These are phyloP conservation scores for Fusarium multiceps DNA, from an alignment of 2,329 filamentous ascomycete genomes.

Conservation along the genomic window DNA sequence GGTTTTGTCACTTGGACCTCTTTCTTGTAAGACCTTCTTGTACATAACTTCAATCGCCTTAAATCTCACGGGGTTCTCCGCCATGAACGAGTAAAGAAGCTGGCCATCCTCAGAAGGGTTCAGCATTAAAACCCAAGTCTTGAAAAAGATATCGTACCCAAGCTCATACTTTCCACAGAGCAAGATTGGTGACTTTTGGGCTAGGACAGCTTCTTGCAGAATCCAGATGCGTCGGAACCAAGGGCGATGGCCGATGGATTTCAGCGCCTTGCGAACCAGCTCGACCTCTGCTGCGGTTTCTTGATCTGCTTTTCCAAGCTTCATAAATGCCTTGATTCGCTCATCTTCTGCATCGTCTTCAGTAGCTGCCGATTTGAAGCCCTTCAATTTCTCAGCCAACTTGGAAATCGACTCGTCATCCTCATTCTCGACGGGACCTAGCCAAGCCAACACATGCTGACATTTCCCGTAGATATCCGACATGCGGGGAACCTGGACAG, in stretches of 20 bases:
- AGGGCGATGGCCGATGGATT: not conserved
- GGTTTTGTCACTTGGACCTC: accelerated
- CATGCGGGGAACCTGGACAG: constrained; percentile 23
- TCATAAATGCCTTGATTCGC: not conserved
- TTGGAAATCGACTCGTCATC: not conserved
- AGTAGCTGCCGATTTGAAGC: not conserved
- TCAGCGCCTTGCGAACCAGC: not conserved
- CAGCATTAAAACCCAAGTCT: constrained; percentile 14
- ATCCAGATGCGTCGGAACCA: constrained; percentile 33
- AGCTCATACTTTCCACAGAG: not conserved
- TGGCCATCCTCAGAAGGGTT: constrained; percentile 10
- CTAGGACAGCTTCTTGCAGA: constrained; percentile 20
- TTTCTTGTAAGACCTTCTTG: not conserved
- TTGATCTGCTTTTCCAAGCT: accelerated
- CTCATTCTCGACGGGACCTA: not conserved
- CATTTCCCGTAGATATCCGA: constrained; percentile 28
- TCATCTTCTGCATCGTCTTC: not conserved
- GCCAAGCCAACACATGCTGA: constrained; percentile 22
- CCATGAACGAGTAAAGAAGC: constrained; percentile 6
- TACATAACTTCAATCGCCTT: constrained; percentile 6
- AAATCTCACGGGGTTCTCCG: constrained; percentile 6
- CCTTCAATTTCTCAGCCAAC: not conserved
- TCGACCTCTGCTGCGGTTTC: not conserved
- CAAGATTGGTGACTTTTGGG: not conserved
- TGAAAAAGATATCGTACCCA: constrained; percentile 17